Conservation (phyloP, 1,284 basidiomycete species). For the Cutaneotrichosporon cutaneum region DNA sequence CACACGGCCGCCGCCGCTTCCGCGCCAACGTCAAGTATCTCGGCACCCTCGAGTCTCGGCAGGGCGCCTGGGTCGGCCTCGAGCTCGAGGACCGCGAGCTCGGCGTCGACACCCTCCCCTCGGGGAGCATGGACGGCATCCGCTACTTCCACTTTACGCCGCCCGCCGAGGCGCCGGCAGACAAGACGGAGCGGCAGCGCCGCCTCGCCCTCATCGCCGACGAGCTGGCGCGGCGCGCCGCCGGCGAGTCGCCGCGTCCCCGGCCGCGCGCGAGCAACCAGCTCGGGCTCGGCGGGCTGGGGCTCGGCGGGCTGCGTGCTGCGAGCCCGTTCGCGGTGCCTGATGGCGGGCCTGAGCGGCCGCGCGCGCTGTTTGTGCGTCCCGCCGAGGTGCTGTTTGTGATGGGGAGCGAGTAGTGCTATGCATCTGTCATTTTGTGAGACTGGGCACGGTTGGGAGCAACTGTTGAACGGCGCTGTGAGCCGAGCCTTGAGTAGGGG, state of each 20-base stretch:
- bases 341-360: conserved; percentile 25
- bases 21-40: conserved; percentile 84
- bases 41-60: conserved; percentile 70
- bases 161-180: conserved; percentile 9
- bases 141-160: conserved; percentile 41
- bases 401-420: conserved; percentile 23
- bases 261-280: not conserved
- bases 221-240: conserved; percentile 5
- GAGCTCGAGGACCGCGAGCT: conserved; percentile 70
- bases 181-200: conserved; percentile 23
- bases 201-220: conserved; percentile 32
- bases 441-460: too few species aligned
- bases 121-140: conserved; percentile 31
- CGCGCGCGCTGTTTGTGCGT: conserved; percentile 43
- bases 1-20: conserved; percentile 75
- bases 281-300: conserved; percentile 4
- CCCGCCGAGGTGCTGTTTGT: conserved; percentile 46
- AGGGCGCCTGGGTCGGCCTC: conserved; percentile 85
- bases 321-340: conserved; percentile 25
- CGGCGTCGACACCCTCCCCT: conserved; percentile 32
- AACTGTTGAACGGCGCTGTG: too few species aligned
- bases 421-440: not conserved
- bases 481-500: too few species aligned
- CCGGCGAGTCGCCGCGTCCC: not conserved
- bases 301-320: not conserved